Percentiles rank a stretch among this genome's conserved stretches.
These are phyloP conservation scores for Irpex sp. DNA, from an alignment of 1,284 basidiomycete genomes.

Conservation along the genomic window DNA sequence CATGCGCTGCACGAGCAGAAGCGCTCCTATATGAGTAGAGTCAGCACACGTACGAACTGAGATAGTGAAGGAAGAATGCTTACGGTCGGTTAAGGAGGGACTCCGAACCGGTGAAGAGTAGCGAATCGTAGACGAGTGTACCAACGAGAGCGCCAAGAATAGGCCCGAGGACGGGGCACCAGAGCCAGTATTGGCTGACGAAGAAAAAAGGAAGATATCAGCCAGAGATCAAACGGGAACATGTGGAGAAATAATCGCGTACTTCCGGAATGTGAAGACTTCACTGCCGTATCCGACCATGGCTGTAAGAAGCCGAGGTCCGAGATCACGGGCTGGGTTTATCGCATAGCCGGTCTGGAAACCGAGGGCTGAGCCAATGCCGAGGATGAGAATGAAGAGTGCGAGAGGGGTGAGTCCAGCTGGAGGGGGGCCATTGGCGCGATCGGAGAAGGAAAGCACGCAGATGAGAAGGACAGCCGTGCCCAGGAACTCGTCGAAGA, in stretches of 20 bases:
- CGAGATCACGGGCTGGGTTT: conserved; percentile 19
- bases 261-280: conserved; percentile 42
- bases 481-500: conserved; percentile 65
- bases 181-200: conserved; percentile 68
- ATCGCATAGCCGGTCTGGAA: conserved; percentile 45
- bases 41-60: background rate
- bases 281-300: conserved; percentile 15
- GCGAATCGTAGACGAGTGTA: conserved; percentile 38
- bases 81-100: conserved; percentile 12
- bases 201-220: background rate
- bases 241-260: conserved; percentile 3
- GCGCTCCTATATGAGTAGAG: background rate
- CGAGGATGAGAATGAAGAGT: conserved; percentile 53
- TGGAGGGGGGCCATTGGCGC: conserved; percentile 43
- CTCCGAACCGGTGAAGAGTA: conserved; percentile 13
- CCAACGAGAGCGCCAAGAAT: conserved; percentile 54
- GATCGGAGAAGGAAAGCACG: conserved; percentile 41
- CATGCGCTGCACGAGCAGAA: background rate
- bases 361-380: conserved; percentile 50
- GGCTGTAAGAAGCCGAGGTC: conserved; percentile 17
- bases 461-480: conserved; percentile 52
- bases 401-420: conserved; percentile 49
- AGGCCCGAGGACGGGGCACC: conserved; percentile 64
- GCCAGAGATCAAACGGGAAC: background rate
- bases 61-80: background rate